phyloP scores from a whole-genome alignment of 1,139 yeast genomes.

The Petasospora rhodanensis region DNA sequence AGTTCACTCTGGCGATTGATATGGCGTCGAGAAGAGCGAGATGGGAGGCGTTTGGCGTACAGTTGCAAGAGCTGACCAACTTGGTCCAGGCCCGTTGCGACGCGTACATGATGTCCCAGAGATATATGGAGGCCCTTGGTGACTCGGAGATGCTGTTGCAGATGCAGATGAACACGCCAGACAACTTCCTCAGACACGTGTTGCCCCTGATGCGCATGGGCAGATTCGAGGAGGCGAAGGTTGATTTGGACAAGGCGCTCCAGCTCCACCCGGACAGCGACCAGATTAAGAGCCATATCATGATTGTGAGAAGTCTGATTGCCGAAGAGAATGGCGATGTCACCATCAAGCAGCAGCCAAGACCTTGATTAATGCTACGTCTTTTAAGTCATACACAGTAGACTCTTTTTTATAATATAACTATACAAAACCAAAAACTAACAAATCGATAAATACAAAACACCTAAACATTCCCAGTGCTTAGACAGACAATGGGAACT shows the following conservation, averaged over 20 bases:
- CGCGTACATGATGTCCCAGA: constrained; percentile 61
- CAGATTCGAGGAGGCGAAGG: constrained; percentile 65
- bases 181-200: constrained; percentile 79
- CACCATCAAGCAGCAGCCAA: constrained; percentile 1
- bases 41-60: constrained; percentile 80
- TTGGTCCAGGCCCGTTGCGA: constrained; percentile 81
- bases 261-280: constrained; percentile 55
- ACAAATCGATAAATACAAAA: constrained; percentile 12
- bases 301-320: constrained; percentile 16
- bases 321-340: constrained; percentile 25
- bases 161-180: constrained; percentile 62
- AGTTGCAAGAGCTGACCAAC: constrained; percentile 70
- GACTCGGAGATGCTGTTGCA: constrained; percentile 77
- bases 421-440: background rate
- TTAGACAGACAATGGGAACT: constrained; percentile 82
- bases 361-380: background rate
- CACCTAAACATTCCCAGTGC: background rate
- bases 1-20: constrained; percentile 72
- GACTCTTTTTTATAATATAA: too few species aligned
- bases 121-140: constrained; percentile 69
- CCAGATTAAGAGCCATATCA: constrained; percentile 31
- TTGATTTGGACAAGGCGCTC: constrained; percentile 75
- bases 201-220: constrained; percentile 69
- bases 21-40: constrained; percentile 71
- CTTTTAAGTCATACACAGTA: background rate